These are phyloP conservation scores for Lippia alba DNA, from an alignment of 305 asterid genomes.

Conservation along the genomic window DNA sequence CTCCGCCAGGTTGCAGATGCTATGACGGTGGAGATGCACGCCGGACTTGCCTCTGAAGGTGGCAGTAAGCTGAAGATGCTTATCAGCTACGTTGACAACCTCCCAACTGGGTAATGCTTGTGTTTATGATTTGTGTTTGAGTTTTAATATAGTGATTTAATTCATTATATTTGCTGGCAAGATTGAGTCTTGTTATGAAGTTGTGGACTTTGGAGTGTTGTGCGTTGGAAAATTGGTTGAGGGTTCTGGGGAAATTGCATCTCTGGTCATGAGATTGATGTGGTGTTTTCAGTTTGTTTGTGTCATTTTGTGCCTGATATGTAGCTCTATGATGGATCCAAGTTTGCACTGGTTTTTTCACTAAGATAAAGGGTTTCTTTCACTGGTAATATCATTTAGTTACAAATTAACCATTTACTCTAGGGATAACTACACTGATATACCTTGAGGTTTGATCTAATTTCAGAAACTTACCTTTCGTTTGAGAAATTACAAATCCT, in stretches of 20 bases:
- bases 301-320: background rate
- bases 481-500: no score
- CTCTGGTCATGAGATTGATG: conserved; percentile 3
- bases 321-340: conserved; percentile 1
- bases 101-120: conserved; percentile 76
- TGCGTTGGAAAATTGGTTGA: background rate
- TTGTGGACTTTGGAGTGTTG: background rate
- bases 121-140: background rate
- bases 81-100: conserved; percentile 79
- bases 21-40: conserved; percentile 91
- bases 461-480: no score
- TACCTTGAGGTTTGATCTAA: no score
- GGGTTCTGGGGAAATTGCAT: conserved; percentile 6
- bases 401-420: background rate
- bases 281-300: background rate
- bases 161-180: conserved; percentile 20
- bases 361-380: background rate
- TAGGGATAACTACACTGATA: no score
- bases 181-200: conserved; percentile 30
- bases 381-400: background rate
- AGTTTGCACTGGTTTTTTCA: background rate
- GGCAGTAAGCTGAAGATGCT: conserved; percentile 92
- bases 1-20: conserved; percentile 87
- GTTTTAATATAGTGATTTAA: background rate
- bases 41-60: conserved; percentile 89